Evolutionary conservation across 352 stramenopile genomes (phyloP), one percentile per base, ranked within the genome.

Genomic region (Globisporangium yorkense): DNA sequence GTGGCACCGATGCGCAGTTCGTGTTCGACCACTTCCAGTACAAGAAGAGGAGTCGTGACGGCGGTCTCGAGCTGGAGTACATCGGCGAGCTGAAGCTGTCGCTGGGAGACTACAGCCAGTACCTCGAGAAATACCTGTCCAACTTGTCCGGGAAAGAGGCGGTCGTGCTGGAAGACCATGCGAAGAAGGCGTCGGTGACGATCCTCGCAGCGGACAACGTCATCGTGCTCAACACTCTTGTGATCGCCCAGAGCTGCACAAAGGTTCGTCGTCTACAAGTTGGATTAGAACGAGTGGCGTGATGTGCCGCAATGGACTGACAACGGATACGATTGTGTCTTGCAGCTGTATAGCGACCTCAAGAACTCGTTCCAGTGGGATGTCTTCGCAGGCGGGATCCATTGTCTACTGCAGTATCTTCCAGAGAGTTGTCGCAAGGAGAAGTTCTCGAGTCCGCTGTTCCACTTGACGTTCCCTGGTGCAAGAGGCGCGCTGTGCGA

Each of bases 351-450:
- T 49, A 84, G 73, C 52, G 83, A 94, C 47, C 68, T 94, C 27
- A 88, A 87, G 52, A 88, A 89, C 67, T 77, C 78, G 33, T 94
- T 92, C 63, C 80, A 88, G 37, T 94, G 84, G 84, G 76, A 92
- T 58, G 67, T 94, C 6, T 92, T 94, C 62, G 80, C 84, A 18
- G 82, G 84, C 18, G 84, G 84, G 7, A 88, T 87, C 21, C 79
- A 94, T 53, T 94, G 84, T 43, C 72, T 89, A 64, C 67, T 94
- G 21, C 84, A 94, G 59, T 92, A 94, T 53, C 59, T 91, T 7
- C 80, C 84, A 2, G 73, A 88, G 55, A 70, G 66, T 57, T 80
- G 72, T 43, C 83, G 76, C 44, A 69, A 87, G 49, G 71, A 81
- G 10, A 77, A 77, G 12, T 89, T 91, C 61, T 68, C 70, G 1